Percentiles rank a stretch among this genome's conserved stretches.
phyloP scores from a whole-genome alignment of 2,329 filamentous ascomycete species.

The Cladorrhinum sp. region DNA sequence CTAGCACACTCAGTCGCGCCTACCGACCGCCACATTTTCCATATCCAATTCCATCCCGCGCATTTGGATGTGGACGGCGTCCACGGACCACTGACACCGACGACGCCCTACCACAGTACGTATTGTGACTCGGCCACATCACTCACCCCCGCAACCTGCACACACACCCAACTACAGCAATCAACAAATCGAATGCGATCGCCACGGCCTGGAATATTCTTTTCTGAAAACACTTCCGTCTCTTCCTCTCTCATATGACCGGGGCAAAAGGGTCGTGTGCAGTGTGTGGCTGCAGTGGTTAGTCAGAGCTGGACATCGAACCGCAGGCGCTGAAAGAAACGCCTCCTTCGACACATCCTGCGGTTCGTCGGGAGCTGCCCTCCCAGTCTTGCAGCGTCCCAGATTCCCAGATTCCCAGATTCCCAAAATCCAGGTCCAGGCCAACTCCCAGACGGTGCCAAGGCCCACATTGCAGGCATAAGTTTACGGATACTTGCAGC shows the following conservation, averaged over 20 bases:
- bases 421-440: conserved; percentile 14
- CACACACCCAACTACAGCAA: not conserved
- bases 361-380: conserved; percentile 3
- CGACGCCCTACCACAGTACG: not conserved
- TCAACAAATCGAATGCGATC: not conserved
- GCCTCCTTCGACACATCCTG: not conserved
- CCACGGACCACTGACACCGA: no score
- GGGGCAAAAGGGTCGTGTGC: not conserved
- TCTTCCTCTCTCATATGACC: not conserved
- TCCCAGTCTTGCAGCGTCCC: not conserved
- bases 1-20: not conserved
- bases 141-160: not conserved
- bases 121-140: conserved; percentile 9
- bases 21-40: no score
- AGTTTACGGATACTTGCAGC: conserved; percentile 33
- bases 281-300: not conserved
- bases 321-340: conserved; percentile 1
- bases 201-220: conserved; percentile 5
- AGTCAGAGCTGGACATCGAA: not conserved
- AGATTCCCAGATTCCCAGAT: conserved; percentile 1
- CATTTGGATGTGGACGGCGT: not conserved
- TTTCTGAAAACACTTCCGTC: not conserved
- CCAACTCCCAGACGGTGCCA: conserved; percentile 22
- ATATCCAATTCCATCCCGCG: not conserved
- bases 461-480: conserved; percentile 27